These are phyloP conservation scores for Beauveria asiatica DNA, from an alignment of 2,329 filamentous ascomycete genomes.

Conservation along the genomic window DNA sequence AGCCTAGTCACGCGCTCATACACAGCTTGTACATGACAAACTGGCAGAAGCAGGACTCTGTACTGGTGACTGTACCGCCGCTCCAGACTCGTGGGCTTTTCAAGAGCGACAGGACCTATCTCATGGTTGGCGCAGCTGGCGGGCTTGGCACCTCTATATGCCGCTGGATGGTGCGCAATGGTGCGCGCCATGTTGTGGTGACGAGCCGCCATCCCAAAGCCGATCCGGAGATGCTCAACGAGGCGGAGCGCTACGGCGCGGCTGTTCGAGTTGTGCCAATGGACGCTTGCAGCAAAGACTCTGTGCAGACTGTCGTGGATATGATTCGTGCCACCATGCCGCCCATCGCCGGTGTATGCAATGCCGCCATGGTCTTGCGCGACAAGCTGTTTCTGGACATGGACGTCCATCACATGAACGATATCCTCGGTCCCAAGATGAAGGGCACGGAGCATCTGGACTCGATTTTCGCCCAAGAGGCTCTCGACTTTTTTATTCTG, in stretches of 20 bases:
- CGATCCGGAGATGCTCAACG: background rate
- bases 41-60: background rate
- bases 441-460: conserved; percentile 23
- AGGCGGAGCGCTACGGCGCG: background rate
- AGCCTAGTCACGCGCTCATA: background rate
- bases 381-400: conserved; percentile 20
- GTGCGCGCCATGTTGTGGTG: conserved; percentile 27
- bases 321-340: conserved; percentile 18
- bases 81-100: background rate
- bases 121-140: conserved; percentile 24
- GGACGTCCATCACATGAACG: conserved; percentile 14
- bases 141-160: conserved; percentile 28
- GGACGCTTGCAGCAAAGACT: background rate
- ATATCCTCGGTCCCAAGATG: conserved; percentile 25
- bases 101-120: conserved; percentile 22
- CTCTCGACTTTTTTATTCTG: conserved; percentile 28
- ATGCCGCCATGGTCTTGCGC: conserved; percentile 29
- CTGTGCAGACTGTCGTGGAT: background rate
- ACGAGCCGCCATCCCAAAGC: conserved; percentile 26
- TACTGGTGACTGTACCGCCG: background rate
- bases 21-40: background rate
- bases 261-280: background rate
- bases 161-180: conserved; percentile 28
- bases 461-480: conserved; percentile 19
- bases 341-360: conserved; percentile 26